A percentile compares a stretch with the other conserved stretches of the same genome.
phyloP scores from a whole-genome alignment of 768 basidiomycete genomes.

The Fomitopsis pulvina region DNA sequence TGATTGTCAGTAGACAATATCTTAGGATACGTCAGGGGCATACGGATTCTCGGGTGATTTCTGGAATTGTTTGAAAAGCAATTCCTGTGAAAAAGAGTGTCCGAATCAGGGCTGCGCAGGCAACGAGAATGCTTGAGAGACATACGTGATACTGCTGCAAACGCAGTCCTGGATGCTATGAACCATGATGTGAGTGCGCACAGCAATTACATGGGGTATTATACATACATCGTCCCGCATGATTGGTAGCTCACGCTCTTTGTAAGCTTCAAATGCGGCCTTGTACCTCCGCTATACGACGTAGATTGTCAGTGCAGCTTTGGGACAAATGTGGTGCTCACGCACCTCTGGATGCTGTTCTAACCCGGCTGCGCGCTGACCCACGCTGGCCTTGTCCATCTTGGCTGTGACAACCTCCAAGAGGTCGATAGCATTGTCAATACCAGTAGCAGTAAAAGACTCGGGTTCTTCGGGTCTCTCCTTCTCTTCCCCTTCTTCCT shows the following conservation, averaged over 20 bases:
- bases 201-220: conserved; percentile 2
- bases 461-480: conserved; percentile 41
- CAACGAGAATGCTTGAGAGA: not conserved
- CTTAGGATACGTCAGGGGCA: conserved; percentile 20
- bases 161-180: conserved; percentile 81
- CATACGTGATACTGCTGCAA: conserved; percentile 82
- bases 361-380: conserved; percentile 78
- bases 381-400: conserved; percentile 89
- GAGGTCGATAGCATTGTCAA: conserved; percentile 87
- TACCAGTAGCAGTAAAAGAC: conserved; percentile 76
- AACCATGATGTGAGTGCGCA: conserved; percentile 1
- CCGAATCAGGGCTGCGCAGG: conserved; percentile 4
- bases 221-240: conserved; percentile 59
- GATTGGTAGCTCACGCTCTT: conserved; percentile 81
- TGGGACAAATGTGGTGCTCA: not conserved
- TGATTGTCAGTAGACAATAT: not conserved
- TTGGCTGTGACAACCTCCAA: conserved; percentile 86
- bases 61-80: conserved; percentile 92
- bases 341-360: conserved; percentile 90
- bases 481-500: conserved; percentile 25
- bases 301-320: conserved; percentile 1
- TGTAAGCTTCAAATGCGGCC: conserved; percentile 88
- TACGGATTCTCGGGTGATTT: conserved; percentile 96
- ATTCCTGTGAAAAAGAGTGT: conserved; percentile 42
- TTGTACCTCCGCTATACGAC: conserved; percentile 78